Percentiles rank a stretch among this genome's conserved stretches.
Evolutionary conservation across 1,139 yeast genomes (phyloP).

Genomic region (Hyphopichia burtonii): DNA sequence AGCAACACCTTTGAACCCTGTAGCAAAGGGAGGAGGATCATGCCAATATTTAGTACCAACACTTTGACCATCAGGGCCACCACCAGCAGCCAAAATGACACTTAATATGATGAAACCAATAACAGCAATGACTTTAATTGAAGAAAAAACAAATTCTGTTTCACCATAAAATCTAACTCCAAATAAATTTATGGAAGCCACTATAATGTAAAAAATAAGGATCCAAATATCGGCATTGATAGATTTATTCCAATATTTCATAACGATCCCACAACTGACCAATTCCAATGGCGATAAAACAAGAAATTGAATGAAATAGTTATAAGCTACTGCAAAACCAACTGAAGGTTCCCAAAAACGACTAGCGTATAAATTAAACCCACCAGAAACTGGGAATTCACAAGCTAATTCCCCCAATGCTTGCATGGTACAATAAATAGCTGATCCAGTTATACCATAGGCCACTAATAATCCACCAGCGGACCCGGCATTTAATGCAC

Average conservation of each 20-base stretch:
- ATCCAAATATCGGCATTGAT: constrained; percentile 35
- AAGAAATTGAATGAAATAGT: constrained; percentile 27
- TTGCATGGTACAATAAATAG: constrained; percentile 30
- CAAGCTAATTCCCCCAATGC: constrained; percentile 36
- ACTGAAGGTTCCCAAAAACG: constrained; percentile 34
- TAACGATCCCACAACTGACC: constrained; percentile 32
- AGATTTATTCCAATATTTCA: constrained; percentile 28
- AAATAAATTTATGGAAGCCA: constrained; percentile 29
- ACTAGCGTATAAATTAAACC: constrained; percentile 31
- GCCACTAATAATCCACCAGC: constrained; percentile 41
- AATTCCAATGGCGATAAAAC: constrained; percentile 31
- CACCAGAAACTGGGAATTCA: constrained; percentile 34
- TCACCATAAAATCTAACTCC: constrained; percentile 37
- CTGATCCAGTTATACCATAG: constrained; percentile 30
- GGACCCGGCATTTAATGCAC: constrained; percentile 24
- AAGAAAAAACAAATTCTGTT: constrained; percentile 32
- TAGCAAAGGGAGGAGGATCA: constrained; percentile 32
- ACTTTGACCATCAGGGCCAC: constrained; percentile 27
- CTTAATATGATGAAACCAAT: constrained; percentile 30
- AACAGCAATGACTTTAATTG: constrained; percentile 31
- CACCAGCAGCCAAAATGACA: constrained; percentile 32
- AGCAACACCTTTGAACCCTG: constrained; percentile 44
- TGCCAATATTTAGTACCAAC: constrained; percentile 29
- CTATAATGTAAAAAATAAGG: constrained; percentile 26
- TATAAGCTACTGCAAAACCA: constrained; percentile 38